Percentiles rank a stretch among this genome's conserved stretches.
These are phyloP conservation scores for Plectranthus barbatus DNA, from an alignment of 257 asterid species.

Conservation along the genomic window DNA sequence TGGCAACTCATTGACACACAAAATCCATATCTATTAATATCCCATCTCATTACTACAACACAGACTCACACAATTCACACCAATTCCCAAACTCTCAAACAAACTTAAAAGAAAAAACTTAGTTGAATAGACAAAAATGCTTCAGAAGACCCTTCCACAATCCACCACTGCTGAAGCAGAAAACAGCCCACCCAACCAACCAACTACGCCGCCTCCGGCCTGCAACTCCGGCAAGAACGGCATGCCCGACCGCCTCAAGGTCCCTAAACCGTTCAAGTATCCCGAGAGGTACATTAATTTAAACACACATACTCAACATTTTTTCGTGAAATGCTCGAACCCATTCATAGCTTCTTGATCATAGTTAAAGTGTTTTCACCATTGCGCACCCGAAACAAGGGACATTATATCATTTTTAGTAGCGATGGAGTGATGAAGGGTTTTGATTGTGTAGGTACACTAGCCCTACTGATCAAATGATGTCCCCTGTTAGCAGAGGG, in stretches of 20 bases:
- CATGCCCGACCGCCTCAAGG: constrained; percentile 49
- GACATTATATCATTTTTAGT: no score
- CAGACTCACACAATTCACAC: neutral
- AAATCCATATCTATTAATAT: constrained; percentile 2
- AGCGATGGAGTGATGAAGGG: no score
- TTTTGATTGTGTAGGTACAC: constrained; percentile 36
- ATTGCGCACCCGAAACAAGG: no score
- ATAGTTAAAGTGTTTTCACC: no score
- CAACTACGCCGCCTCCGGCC: constrained; percentile 11
- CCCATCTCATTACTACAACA: neutral
- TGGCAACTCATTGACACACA: constrained; percentile 12
- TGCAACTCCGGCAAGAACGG: constrained; percentile 18
- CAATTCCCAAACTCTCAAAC: neutral
- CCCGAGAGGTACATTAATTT: constrained; percentile 64
- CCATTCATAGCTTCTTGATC: no score
- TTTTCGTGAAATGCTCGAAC: no score
- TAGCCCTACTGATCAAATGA: constrained; percentile 67
- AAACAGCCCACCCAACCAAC: constrained; percentile 9
- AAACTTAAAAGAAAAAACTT: neutral
- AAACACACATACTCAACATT: no score
- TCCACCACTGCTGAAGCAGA: neutral
- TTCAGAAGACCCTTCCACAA: constrained; percentile 16
- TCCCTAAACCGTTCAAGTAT: constrained; percentile 61
- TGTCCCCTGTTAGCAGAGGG: constrained; percentile 59
- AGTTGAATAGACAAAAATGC: constrained; percentile 31